These are phyloP conservation scores for Mycena polygramma DNA, from an alignment of 768 basidiomycete species.

Conservation along the genomic window DNA sequence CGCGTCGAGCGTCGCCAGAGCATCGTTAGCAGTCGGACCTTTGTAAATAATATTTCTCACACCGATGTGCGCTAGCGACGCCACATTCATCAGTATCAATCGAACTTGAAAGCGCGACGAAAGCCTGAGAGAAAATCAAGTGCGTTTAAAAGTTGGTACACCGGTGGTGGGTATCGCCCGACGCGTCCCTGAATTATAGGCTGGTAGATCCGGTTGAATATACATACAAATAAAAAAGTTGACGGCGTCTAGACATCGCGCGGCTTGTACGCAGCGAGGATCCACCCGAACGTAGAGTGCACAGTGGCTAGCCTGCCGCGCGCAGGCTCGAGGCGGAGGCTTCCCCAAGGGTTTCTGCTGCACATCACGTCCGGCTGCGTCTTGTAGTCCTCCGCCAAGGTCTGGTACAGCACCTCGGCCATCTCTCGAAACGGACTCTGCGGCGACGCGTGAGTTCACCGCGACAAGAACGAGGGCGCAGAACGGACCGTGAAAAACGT, in stretches of 20 bases:
- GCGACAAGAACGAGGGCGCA: neutral
- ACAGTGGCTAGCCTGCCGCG: slow-evolving; percentile 8
- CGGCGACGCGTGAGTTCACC: neutral
- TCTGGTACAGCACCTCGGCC: slow-evolving; percentile 12
- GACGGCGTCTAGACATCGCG: neutral
- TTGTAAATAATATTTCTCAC: slow-evolving; percentile 10
- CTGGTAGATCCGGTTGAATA: too few relatives aligned
- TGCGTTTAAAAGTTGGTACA: neutral
- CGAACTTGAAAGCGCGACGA: neutral
- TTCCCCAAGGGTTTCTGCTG: slow-evolving; percentile 13
- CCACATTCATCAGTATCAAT: slow-evolving; percentile 23
- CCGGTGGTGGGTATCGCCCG: neutral
- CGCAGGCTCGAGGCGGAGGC: slow-evolving; percentile 19
- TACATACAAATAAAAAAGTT: neutral
- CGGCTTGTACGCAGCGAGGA: slow-evolving; percentile 10
- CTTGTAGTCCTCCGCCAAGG: slow-evolving; percentile 5
- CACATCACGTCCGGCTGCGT: slow-evolving; percentile 14
- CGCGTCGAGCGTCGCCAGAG: too few relatives aligned
- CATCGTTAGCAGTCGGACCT: slow-evolving; percentile 9
- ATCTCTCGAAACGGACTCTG: slow-evolving; percentile 20
- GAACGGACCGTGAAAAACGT: slow-evolving; percentile 18
- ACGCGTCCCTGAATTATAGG: neutral
- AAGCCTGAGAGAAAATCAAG: slow-evolving; percentile 7
- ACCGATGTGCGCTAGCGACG: slow-evolving; percentile 1
- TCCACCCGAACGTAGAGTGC: slow-evolving; percentile 24